phyloP scores from a whole-genome alignment of 2,329 filamentous ascomycete species.

The Ceratocystis colombiana region DNA sequence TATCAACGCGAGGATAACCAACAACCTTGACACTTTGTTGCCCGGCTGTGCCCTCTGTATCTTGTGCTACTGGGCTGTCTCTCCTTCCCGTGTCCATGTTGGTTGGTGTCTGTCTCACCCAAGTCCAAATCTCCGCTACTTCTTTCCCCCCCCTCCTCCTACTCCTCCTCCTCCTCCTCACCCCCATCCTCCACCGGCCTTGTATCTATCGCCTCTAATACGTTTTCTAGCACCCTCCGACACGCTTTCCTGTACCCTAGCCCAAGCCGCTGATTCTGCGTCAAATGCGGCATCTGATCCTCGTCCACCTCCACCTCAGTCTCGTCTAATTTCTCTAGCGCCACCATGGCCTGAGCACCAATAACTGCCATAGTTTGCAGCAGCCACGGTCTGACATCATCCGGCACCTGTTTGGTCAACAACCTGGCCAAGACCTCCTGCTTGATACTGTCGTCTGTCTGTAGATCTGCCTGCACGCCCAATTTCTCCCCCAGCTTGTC shows the following conservation, averaged over 20 bases:
- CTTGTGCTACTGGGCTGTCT: no score
- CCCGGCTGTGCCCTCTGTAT: no score
- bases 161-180: slow-evolving; percentile 17
- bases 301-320: slow-evolving; percentile 39
- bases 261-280: slow-evolving; percentile 41
- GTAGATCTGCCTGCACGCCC: neutral
- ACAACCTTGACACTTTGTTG: no score
- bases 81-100: no score
- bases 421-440: slow-evolving; percentile 26
- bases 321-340: slow-evolving; percentile 39
- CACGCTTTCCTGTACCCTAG: slow-evolving; percentile 42
- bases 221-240: slow-evolving; percentile 39
- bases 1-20: no score
- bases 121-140: neutral
- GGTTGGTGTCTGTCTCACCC: neutral
- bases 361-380: slow-evolving; percentile 36
- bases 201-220: slow-evolving; percentile 34
- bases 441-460: neutral
- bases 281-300: slow-evolving; percentile 34
- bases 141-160: neutral
- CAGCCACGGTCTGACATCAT: slow-evolving; percentile 30
- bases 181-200: slow-evolving; percentile 22
- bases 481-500: slow-evolving; percentile 16
- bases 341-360: slow-evolving; percentile 37
- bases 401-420: slow-evolving; percentile 27